Evolutionary conservation across 163 green algal species (phyloP), one percentile per base, ranked within the genome.

Genomic region (Scenedesmus sp.): DNA sequence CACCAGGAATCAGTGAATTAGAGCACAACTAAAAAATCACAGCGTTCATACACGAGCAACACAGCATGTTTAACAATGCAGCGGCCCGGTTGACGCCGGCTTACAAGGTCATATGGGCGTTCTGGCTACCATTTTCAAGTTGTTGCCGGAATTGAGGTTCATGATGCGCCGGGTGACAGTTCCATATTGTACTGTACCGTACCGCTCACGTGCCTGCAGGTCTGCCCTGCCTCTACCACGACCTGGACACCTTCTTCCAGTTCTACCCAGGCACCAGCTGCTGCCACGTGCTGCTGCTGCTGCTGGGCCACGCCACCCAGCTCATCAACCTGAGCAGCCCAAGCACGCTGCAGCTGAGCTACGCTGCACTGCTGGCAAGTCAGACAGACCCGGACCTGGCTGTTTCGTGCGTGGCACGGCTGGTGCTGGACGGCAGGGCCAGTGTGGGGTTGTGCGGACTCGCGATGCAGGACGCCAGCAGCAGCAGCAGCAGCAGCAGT

Each of bases 281-380:
- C 59, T 70, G 59, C 59, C 59, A 70, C 59, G 20, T 80, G 3
- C 70, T 80, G 33, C 33, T 42, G 70, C 70, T 80, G 70, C 33
- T 42, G n/a, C 33, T 43, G 12, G 70, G 33, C n/a, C 24, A 83
- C 15, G 76, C 76, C 13, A 83, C 40, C 6, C 20, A 83, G 2
- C 37, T 53, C 24, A 35, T 83, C 76, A 51, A 56, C 3, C 37
- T 37, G 40, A 83, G 42, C 42, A 53, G 42, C 76, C 76, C 76
- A 30, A 46, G 0, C 30, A 46, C 81, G 76, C 49, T 86, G 46
- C 81, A 86, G 81, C 20, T 76, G 51, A 30, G 68, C 81, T 86
- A 37, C 0, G 81, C 81, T 56, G 65, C 81, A 86, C 49, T 86
- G 81, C 65, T 86, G 49, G 46, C 49, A 18, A 76, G 51, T 76